A percentile compares a stretch with the other conserved stretches of the same genome.
Conservation (phyloP, 441 rosid species). For the Metrosideros polymorpha region DNA sequence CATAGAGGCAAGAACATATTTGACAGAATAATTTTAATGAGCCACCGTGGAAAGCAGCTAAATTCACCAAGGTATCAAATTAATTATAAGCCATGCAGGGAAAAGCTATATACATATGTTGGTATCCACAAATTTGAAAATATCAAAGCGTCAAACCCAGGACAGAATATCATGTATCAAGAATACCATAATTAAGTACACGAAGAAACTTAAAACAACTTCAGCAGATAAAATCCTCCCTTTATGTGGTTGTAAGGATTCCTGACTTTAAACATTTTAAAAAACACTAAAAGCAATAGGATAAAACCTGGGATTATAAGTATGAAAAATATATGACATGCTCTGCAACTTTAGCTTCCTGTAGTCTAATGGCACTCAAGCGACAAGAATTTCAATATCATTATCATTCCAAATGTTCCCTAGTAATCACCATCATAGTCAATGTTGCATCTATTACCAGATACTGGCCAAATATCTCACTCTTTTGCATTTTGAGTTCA, state of each 20-base stretch:
- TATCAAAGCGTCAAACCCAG: not conserved
- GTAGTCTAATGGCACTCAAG: not conserved
- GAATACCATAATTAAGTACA: not conserved
- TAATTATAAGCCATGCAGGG: not conserved
- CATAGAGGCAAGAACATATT: slow-evolving; percentile 2
- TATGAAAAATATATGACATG: not conserved
- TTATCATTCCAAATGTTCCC: not conserved
- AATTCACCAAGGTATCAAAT: not conserved
- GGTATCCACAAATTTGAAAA: not conserved
- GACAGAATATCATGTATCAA: not conserved
- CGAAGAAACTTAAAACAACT: not conserved
- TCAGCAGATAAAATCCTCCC: not conserved
- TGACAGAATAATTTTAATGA: not conserved
- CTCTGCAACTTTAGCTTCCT: not conserved
- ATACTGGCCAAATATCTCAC: not conserved
- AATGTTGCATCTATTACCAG: not conserved
- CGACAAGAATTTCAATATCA: not conserved
- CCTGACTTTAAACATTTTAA: not conserved
- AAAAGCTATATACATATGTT: not conserved
- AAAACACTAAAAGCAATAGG: not conserved
- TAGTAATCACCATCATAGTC: not conserved
- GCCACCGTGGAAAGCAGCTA: not conserved
- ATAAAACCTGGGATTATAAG: not conserved
- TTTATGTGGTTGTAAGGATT: not conserved
- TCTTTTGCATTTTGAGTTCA: not conserved